Base-by-base conservation (phyloP, 2,329 filamentous ascomycete species). In the Ascosphaera apis region DNA sequence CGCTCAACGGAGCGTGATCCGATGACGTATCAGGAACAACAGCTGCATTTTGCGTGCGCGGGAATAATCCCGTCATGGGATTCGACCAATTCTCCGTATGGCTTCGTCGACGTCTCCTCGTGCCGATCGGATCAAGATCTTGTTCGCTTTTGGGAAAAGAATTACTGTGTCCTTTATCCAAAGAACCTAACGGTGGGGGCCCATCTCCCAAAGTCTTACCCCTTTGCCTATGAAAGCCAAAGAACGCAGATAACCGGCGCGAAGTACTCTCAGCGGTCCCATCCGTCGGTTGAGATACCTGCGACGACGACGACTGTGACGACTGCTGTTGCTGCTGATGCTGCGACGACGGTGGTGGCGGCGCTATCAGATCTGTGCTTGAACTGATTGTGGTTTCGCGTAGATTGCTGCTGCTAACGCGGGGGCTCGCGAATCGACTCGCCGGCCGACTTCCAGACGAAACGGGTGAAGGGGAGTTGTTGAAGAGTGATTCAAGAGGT, bases 201-300 rank as follows among this genome's bases (percentile, higher is more conserved):
- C 72, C 65, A 42, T 70, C 66, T 2, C 63, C 63, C 25, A 66
- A 52, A 0, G 69, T 70, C 54, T 74, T 75, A 3, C 67, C 66
- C 41, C 70, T 62, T 44, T 67, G 67, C 21, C 70, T 62, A 48
- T 69, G 65, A 39, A 69, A 65, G 40, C 57, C 56, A 42, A 72
- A 69, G 9, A 72, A 52, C 12, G 61, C 63, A 8, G 67, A 66
- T 40, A 73, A 67, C n/a, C 66, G 56, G 35, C 61, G 61, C 13
- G 61, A 56, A 8, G 61, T 56, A 35, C 57, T 61, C 38, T 62
- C 53, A 31, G 60, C 53, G 34, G 56, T 56, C 3, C 61, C 57
- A 39, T 49, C 44, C 6, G 45, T 50, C 15, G 55, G 45, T 35
- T 50, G 47, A 6, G 45, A 43, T 2, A 36, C 21, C 25, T 40